Evolutionary conservation across 768 basidiomycete species (phyloP), one percentile per base, ranked within the genome.

Genomic region (Trametes gibbosa): DNA sequence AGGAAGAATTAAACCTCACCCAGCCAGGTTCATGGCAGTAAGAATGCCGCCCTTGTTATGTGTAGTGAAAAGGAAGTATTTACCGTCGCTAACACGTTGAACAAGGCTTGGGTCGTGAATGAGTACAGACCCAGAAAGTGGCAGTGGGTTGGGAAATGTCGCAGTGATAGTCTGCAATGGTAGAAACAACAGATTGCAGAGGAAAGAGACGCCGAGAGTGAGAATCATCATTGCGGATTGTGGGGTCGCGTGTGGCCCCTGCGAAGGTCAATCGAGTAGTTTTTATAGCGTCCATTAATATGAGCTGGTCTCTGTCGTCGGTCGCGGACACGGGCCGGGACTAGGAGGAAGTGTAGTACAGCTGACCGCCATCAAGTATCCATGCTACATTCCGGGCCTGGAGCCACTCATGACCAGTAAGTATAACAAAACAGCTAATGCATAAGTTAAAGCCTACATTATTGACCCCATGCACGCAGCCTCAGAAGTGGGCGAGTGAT

Each of bases 51-150:
- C 56, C 8, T 40, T 46, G 29, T 61, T 55, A 48, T 63, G 59
- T 2, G 65, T 65, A 14, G 56, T 57, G 51, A 65, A 65, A n/a
- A 65, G 48, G 53, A 53, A 65, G 50, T 65, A 65, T 46, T 65
- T 65, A 42, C 58, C 63, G 27, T 63, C 63, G 21, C 54, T 60
- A 1, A 29, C 48, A 3, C 63, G 58, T 34, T 60, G 63, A 1
- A 60, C 57, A 19, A 63, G 58, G 39, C 63, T 63, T 5, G 63
- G 63, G 45, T 63, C 63, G 23, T 63, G 63, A 2, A 63, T 55
- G 32, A 60, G 43, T n/a, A 50, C 49, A 6, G 45, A 51, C 35
- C 58, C 63, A 1, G 49, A 23, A 16, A 63, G 49, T 29, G 35
- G 9, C 17, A 63, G 51, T 8, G 63, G 63, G 27, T 63, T 50